Evolutionary conservation across 441 rosid genomes (phyloP), one percentile per base, ranked within the genome.

Genomic region (Eruca vesicaria): DNA sequence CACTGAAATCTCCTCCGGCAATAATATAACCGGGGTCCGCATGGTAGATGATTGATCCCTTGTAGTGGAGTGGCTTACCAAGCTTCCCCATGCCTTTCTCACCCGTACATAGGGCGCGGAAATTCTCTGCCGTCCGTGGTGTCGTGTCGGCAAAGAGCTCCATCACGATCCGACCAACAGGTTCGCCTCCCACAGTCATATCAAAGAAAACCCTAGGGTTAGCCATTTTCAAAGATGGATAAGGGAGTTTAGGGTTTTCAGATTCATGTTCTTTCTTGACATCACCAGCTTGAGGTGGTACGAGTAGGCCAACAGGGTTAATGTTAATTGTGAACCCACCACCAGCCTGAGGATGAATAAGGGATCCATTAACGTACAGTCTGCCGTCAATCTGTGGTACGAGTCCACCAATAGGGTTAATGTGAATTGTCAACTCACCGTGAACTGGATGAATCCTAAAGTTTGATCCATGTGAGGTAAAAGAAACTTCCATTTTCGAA

Each of bases 61-160:
- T 45, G 53, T 45, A 45, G 2, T 45, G 53, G 53, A 45, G 53
- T 15, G 19, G 53, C 53, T 45, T 45, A 45, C 53, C 53, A 9
- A n/a, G 7, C 19, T 45, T 45, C 10, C 53, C 19, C 53, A 45
- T 45, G 53, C 53, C 19, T 45, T 45, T 45, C 53, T 45, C 9
- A 20, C 53, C 53, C 15, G 10, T 45, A 45, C 53, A 45, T 9
- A 45, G 19, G 19, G 19, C 19, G 20, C 50, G 3, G 26, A 71
- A 71, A 20, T 61, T 71, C 68, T 71, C 75, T 1, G 61, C 68
- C 35, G 68, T 60, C 0, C 9, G 4, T 0, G 75, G 75, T 7
- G 75, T 71, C 9, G 50, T 48, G 45, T 71, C 68, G 7, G 75
- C 75, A 6, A 48, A 71, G 32, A 71, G 75, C 68, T 71, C 68